Base-by-base conservation (phyloP, 2,329 filamentous ascomycete genomes). In the Cercospora zeina region DNA sequence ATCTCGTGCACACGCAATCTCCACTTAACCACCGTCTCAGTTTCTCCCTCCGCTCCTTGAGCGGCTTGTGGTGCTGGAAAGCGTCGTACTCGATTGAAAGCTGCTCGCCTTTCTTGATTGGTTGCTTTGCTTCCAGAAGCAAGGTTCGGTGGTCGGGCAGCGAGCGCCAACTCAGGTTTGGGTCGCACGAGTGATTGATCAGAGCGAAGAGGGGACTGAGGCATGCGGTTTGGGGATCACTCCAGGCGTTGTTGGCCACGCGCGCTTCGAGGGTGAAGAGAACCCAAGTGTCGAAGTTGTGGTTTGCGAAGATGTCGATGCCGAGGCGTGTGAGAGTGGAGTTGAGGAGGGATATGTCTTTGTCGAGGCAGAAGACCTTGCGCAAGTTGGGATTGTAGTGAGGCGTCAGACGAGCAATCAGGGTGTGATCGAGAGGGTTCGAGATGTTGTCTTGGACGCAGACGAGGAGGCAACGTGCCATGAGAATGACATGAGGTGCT, bases 131-230 rank as follows among this genome's bases (percentile, higher is more conserved):
- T 2, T 14, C 42, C 50, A 73, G 50, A 2, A 49, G 10, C 24
- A 74, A 50, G 11, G 65, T 71, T 10, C 61, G 60, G 27, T 69
- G 62, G 16, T 70, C 66, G 13, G 39, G 19, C 5, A 54, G 33
- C 4, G 60, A 63, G 2, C 93, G 89, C 93, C 93, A 97, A 1
- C 83, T 83, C 34, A 96, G 90, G 74, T 96, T 97, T 9, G 93
- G 93, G 72, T 96, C 87, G 77, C 93, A 97, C 73, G 91, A 91
- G 74, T 97, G 93, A 72, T 97, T 97, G 50, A 93, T 92, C 33
- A 97, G 81, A 75, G 91, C 96, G 91, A 95, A 97, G 62, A 96
- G 85, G 1, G 92, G 91, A 76, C 96, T 91, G 27, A 97, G 16
- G 72, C 77, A 67, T 73, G 61, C 47, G 7, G 64, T 36, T 5